Conservation (phyloP, 352 stramenopile species). For the Phytophthora brassicae region DNA sequence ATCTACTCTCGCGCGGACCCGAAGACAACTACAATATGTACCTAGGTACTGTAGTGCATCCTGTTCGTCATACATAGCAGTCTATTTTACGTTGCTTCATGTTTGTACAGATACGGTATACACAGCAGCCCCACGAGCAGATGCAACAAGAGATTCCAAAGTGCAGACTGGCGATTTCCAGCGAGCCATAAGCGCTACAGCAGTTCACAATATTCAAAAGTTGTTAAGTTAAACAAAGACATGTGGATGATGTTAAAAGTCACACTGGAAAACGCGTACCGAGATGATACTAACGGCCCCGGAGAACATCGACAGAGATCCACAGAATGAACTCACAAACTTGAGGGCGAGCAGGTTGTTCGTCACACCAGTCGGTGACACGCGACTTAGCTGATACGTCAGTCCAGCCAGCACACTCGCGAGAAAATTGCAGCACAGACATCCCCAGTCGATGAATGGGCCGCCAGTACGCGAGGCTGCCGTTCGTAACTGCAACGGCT, state of each 20-base stretch:
- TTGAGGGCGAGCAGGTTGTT: conserved; percentile 69
- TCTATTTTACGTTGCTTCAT: conserved; percentile 31
- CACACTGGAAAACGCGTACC: conserved; percentile 24
- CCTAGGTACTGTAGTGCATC: conserved; percentile 1
- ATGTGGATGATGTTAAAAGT: background rate
- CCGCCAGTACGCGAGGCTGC: conserved; percentile 18
- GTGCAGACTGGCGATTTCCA: conserved; percentile 42
- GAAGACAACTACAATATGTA: background rate
- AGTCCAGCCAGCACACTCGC: conserved; percentile 47
- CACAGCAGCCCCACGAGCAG: conserved; percentile 55
- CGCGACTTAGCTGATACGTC: conserved; percentile 53
- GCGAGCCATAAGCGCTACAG: conserved; percentile 51
- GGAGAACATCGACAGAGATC: conserved; percentile 69
- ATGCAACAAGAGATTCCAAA: conserved; percentile 56
- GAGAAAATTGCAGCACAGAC: conserved; percentile 56
- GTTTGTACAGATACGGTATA: conserved; percentile 61
- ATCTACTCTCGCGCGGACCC: background rate
- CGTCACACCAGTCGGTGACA: conserved; percentile 40
- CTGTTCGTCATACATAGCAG: background rate
- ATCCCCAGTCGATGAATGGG: conserved; percentile 56
- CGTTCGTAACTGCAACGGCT: conserved; percentile 19
- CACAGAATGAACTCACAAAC: conserved; percentile 81
- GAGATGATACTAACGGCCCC: conserved; percentile 52
- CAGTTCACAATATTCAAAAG: background rate
- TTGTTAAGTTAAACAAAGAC: no score